A percentile compares a stretch with the other conserved stretches of the same genome.
Conservation (phyloP, 768 basidiomycete genomes). For the Collybia sordida region DNA sequence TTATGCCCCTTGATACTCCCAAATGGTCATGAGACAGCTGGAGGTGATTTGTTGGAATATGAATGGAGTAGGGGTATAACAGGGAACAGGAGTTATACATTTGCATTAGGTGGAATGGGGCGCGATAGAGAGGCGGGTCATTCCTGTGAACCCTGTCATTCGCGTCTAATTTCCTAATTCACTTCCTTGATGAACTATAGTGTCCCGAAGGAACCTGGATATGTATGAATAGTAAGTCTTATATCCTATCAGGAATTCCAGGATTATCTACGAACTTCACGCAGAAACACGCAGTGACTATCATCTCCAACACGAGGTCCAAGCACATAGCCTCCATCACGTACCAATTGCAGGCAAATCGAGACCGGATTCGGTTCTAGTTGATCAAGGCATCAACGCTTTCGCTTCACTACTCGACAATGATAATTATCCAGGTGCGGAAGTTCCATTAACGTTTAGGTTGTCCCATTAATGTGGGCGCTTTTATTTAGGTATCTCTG, state of each 20-base stretch:
- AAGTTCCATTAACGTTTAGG: not conserved
- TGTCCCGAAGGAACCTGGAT: conserved; percentile 27
- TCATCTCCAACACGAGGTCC: conserved; percentile 11
- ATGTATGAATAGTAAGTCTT: conserved; percentile 27
- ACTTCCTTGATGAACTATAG: conserved; percentile 2
- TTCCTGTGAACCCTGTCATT: not conserved
- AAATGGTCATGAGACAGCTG: not conserved
- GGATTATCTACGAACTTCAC: not conserved
- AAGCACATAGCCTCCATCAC: not conserved
- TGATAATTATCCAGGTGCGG: not conserved
- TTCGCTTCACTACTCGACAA: conserved; percentile 2
- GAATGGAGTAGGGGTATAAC: not conserved
- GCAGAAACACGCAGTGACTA: conserved; percentile 10
- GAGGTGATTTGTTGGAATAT: not conserved
- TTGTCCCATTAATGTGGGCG: not conserved
- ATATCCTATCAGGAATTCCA: not conserved
- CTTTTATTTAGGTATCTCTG: not conserved
- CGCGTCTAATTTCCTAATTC: not conserved
- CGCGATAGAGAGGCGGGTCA: conserved; percentile 2
- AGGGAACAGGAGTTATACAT: not conserved
- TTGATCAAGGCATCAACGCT: conserved; percentile 5
- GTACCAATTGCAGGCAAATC: conserved; percentile 11
- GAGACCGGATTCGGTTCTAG: not conserved
- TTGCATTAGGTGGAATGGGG: conserved; percentile 5
- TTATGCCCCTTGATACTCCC: conserved; percentile 10